Conservation (phyloP, 1,284 basidiomycete species). For the Thelephora terrestris region DNA sequence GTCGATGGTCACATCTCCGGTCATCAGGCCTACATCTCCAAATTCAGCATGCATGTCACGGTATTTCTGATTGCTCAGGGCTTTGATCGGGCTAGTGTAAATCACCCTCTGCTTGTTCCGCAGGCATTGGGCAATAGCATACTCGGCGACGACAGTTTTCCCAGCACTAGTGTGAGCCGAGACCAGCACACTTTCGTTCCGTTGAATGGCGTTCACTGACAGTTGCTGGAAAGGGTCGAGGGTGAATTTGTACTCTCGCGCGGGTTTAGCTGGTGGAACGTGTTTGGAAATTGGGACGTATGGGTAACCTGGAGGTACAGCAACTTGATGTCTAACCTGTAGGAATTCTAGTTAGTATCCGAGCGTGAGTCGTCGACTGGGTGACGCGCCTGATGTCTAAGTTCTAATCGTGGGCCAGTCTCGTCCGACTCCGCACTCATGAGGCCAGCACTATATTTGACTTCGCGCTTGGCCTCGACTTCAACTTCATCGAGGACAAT, state of each 20-base stretch:
- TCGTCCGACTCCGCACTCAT: conserved; percentile 48
- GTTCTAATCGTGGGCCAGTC: conserved; percentile 57
- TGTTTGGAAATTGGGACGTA: conserved; percentile 91
- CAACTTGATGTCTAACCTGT: conserved; percentile 90
- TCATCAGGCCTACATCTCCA: conserved; percentile 98
- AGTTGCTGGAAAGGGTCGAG: conserved; percentile 98
- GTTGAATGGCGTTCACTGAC: conserved; percentile 89
- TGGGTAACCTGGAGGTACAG: conserved; percentile 85
- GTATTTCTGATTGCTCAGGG: conserved; percentile 97
- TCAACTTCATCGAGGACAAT: conserved; percentile 85
- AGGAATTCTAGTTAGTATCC: neutral
- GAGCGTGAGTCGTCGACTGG: neutral
- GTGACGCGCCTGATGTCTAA: conserved; percentile 63
- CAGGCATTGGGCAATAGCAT: conserved; percentile 96
- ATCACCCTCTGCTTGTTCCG: conserved; percentile 92
- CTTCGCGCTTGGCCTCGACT: conserved; percentile 80
- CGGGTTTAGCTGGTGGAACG: conserved; percentile 86
- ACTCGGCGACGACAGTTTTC: conserved; percentile 98
- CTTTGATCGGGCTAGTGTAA: conserved; percentile 99
- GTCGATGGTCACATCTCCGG: conserved; percentile 99
- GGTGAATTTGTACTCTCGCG: conserved; percentile 89
- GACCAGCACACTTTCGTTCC: conserved; percentile 95
- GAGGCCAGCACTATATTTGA: conserved; percentile 76
- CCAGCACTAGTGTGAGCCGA: conserved; percentile 99
- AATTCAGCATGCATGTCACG: conserved; percentile 96